Evolutionary conservation across 176 grass and related monocot species (phyloP).

Genomic region (Musa itinerans): DNA sequence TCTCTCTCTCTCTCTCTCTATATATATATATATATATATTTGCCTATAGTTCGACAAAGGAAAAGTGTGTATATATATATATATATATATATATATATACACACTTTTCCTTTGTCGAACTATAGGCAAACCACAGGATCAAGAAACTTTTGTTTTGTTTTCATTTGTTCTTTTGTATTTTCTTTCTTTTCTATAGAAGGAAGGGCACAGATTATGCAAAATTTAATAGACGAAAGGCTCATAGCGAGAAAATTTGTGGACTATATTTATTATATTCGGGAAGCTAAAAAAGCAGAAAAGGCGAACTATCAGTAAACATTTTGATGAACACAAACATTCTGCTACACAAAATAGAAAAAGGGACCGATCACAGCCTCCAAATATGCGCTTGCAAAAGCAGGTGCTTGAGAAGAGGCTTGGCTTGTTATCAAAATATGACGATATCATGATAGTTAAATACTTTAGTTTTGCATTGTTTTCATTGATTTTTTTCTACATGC

Average conservation of each 20-base stretch:
- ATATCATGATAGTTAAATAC: neutral
- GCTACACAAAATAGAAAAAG: constrained; percentile 13
- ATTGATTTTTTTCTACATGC: neutral
- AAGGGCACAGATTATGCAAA: no score
- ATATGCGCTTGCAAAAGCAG: constrained; percentile 39
- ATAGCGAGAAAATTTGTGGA: no score
- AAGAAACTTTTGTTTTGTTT: neutral
- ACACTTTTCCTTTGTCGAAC: no score
- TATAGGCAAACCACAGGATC: no score
- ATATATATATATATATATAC: no score
- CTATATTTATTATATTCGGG: constrained; percentile 49
- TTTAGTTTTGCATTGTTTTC: neutral
- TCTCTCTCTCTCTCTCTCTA: no score
- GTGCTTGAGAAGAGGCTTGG: constrained; percentile 47
- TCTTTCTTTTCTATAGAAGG: neutral
- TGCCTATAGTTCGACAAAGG: no score
- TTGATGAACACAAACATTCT: constrained; percentile 15
- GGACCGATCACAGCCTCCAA: constrained; percentile 30
- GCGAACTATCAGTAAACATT: constrained; percentile 19
- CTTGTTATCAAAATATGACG: constrained; percentile 25
- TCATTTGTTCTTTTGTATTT: neutral
- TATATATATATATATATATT: no score
- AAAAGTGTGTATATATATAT: no score
- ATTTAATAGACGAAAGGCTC: no score
- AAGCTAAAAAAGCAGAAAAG: constrained; percentile 52